These are phyloP conservation scores for Monsonia emarginata DNA, from an alignment of 441 rosid genomes.

Conservation along the genomic window DNA sequence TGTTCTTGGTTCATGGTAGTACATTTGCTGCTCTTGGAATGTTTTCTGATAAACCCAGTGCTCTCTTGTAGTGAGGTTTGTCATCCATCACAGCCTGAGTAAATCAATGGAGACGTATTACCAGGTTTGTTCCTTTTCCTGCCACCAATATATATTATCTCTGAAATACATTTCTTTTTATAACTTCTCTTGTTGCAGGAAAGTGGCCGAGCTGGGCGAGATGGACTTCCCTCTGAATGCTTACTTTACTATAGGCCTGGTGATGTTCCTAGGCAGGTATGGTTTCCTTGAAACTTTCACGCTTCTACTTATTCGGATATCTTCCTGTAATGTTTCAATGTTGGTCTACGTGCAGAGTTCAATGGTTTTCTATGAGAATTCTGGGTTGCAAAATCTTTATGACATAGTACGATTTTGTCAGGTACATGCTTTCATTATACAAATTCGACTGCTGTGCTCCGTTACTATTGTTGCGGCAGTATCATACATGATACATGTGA, in stretches of 20 bases:
- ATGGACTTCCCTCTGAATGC: constrained; percentile 92
- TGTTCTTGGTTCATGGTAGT: not conserved
- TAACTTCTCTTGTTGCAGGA: constrained; percentile 48
- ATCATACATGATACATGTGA: not conserved
- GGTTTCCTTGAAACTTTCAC: constrained; percentile 5
- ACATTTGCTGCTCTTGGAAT: not conserved
- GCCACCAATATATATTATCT: constrained; percentile 16
- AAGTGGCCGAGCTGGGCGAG: constrained; percentile 98
- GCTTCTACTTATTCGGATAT: constrained; percentile 5
- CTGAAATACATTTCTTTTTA: constrained; percentile 16
- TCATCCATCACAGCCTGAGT: constrained; percentile 97
- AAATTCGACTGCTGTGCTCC: not conserved
- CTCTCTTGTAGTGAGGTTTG: constrained; percentile 80
- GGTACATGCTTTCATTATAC: constrained; percentile 35
- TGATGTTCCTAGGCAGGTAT: constrained; percentile 92
- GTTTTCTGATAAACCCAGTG: constrained; percentile 6
- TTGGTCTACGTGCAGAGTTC: constrained; percentile 59
- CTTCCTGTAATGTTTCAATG: constrained; percentile 7
- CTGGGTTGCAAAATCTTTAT: constrained; percentile 88
- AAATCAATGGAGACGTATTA: constrained; percentile 98
- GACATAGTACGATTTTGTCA: constrained; percentile 82
- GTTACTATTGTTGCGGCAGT: not conserved
- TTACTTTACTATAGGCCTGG: constrained; percentile 74
- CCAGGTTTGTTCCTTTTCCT: constrained; percentile 47
- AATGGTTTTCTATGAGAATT: constrained; percentile 91